Percentiles rank a stretch among this genome's conserved stretches.
Evolutionary conservation across 805 yeast species (phyloP).

Genomic region (Lipomyces yamanashiensis): DNA sequence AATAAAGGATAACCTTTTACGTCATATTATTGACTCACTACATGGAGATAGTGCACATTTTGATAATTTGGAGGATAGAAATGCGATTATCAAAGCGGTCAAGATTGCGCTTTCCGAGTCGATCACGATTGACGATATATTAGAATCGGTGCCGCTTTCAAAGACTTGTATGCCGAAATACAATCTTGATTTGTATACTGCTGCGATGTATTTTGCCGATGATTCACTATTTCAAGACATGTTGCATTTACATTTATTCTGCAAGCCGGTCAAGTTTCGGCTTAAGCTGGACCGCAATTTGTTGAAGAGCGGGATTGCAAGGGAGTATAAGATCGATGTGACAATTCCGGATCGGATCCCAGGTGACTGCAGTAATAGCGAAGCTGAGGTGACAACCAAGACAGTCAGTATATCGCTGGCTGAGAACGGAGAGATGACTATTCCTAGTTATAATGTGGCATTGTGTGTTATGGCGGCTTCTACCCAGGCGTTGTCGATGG

Average conservation of each 20-base stretch:
- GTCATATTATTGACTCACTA: not conserved
- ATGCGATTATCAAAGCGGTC: not conserved
- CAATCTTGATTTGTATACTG: constrained; percentile 10
- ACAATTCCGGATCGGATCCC: not conserved
- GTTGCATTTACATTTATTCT: constrained; percentile 7
- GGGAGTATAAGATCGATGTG: not conserved
- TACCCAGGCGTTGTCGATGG: not conserved
- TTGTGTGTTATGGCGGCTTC: constrained; percentile 16
- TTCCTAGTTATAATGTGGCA: constrained; percentile 21
- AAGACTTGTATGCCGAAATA: constrained; percentile 11
- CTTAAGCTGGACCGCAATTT: constrained; percentile 4
- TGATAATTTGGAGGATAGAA: not conserved
- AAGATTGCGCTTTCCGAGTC: not conserved
- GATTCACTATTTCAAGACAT: constrained; percentile 17
- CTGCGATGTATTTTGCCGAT: constrained; percentile 12
- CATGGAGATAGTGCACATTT: not conserved
- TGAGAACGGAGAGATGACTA: constrained; percentile 5
- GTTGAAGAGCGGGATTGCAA: constrained; percentile 1
- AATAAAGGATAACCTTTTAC: not conserved
- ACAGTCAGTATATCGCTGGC: not conserved
- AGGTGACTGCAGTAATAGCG: not conserved
- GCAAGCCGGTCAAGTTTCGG: constrained; percentile 8
- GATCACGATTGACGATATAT: constrained; percentile 11
- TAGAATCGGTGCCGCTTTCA: constrained; percentile 13
- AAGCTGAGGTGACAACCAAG: not conserved